phyloP scores from a whole-genome alignment of 345 rosid genomes.

The Lenwebbia sp. region DNA sequence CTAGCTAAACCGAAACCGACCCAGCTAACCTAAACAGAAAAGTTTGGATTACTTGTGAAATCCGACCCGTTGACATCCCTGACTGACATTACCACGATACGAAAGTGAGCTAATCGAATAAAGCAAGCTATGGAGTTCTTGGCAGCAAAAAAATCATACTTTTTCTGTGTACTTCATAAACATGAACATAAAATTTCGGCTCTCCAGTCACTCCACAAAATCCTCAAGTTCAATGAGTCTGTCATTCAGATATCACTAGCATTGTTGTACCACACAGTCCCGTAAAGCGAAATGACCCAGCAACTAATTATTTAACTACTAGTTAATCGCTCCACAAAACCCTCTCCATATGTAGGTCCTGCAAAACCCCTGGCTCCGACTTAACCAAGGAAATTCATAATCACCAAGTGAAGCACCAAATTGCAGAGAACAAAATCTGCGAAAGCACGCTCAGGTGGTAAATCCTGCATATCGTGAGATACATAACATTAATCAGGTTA shows the following conservation, averaged over 20 bases:
- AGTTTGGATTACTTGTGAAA: not conserved
- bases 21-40: not conserved
- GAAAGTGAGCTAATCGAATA: not conserved
- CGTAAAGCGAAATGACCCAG: not conserved
- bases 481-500: not conserved
- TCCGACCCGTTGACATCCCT: not conserved
- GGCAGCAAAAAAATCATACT: not conserved
- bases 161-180: not conserved
- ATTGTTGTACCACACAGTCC: not conserved
- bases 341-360: not conserved
- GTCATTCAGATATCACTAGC: not conserved
- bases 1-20: not conserved
- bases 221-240: not conserved
- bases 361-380: not conserved
- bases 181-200: not conserved
- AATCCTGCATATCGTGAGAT: constrained; percentile 17
- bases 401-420: constrained; percentile 45
- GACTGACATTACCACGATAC: not conserved
- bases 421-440: constrained; percentile 51
- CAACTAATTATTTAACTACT: not conserved
- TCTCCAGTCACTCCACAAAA: not conserved
- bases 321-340: not conserved
- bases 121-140: not conserved
- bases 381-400: constrained; percentile 54
- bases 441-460: constrained; percentile 39